Evolutionary conservation across 192 early-diverging fungal species (phyloP).

Genomic region (Linderina pennispora): DNA sequence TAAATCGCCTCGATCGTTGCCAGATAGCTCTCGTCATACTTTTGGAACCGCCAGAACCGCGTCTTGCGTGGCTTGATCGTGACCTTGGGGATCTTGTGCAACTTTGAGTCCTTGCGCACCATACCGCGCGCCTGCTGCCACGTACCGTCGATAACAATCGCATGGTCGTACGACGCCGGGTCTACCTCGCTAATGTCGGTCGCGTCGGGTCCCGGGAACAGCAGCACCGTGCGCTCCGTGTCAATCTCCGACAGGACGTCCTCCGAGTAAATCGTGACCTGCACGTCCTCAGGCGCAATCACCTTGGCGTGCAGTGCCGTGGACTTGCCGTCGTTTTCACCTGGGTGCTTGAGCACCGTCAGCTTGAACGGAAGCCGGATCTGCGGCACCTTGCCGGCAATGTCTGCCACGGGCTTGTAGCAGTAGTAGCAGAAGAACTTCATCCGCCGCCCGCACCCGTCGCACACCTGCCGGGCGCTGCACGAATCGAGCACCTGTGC

Average conservation of each 20-base stretch:
- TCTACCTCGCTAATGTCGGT: constrained; percentile 63
- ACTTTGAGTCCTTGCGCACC: constrained; percentile 41
- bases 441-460: constrained; percentile 54
- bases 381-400: constrained; percentile 49
- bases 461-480: constrained; percentile 49
- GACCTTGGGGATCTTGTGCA: constrained; percentile 51
- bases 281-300: constrained; percentile 62
- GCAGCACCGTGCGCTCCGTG: constrained; percentile 60
- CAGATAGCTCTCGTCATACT: constrained; percentile 61
- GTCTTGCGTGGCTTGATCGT: constrained; percentile 70
- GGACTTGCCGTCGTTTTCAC: constrained; percentile 78
- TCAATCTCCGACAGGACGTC: constrained; percentile 53
- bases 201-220: constrained; percentile 82
- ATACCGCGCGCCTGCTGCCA: constrained; percentile 80
- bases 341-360: constrained; percentile 73
- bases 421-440: constrained; percentile 75
- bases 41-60: constrained; percentile 89
- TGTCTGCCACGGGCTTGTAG: constrained; percentile 47
- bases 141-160: constrained; percentile 94
- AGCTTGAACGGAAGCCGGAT: constrained; percentile 66
- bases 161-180: constrained; percentile 56
- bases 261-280: constrained; percentile 51
- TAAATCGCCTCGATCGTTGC: constrained; percentile 97
- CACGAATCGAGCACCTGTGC: constrained; percentile 26
- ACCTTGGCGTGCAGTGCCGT: constrained; percentile 83